Conservation (phyloP, 768 basidiomycete genomes). For the Calocera cornea region DNA sequence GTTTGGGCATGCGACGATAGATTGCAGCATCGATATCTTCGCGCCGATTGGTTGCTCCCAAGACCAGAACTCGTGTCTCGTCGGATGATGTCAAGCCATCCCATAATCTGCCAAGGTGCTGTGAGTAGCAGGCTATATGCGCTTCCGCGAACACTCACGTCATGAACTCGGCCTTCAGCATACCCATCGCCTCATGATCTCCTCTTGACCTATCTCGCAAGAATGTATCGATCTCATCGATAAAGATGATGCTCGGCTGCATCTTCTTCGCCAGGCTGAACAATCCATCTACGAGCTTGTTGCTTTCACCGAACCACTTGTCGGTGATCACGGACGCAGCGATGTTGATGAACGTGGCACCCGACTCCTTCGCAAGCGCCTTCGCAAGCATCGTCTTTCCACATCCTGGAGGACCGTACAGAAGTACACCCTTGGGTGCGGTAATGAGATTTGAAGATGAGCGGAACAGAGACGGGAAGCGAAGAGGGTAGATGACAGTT, state of each 20-base stretch:
- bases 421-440: slow-evolving; percentile 89
- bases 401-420: slow-evolving; percentile 94
- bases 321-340: slow-evolving; percentile 59
- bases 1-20: slow-evolving; percentile 94
- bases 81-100: slow-evolving; percentile 71
- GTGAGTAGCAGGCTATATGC: not conserved
- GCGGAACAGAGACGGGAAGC: slow-evolving; percentile 78
- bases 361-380: slow-evolving; percentile 91
- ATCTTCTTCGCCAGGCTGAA: slow-evolving; percentile 89
- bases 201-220: slow-evolving; percentile 72
- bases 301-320: slow-evolving; percentile 81
- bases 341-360: slow-evolving; percentile 91
- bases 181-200: slow-evolving; percentile 94
- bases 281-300: slow-evolving; percentile 87
- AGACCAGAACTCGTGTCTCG: slow-evolving; percentile 68
- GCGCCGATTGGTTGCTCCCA: slow-evolving; percentile 92
- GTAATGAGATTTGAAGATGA: slow-evolving; percentile 67
- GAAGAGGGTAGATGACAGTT: slow-evolving; percentile 88
- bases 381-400: slow-evolving; percentile 99
- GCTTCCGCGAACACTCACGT: slow-evolving; percentile 39
- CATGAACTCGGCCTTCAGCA: slow-evolving; percentile 98
- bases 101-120: slow-evolving; percentile 52
- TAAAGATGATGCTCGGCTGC: slow-evolving; percentile 94
- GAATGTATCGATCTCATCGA: slow-evolving; percentile 97
- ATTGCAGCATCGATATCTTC: slow-evolving; percentile 82